These are phyloP conservation scores for Saccharum hybrid DNA, from an alignment of 202 grass and related monocot species.

Conservation along the genomic window DNA sequence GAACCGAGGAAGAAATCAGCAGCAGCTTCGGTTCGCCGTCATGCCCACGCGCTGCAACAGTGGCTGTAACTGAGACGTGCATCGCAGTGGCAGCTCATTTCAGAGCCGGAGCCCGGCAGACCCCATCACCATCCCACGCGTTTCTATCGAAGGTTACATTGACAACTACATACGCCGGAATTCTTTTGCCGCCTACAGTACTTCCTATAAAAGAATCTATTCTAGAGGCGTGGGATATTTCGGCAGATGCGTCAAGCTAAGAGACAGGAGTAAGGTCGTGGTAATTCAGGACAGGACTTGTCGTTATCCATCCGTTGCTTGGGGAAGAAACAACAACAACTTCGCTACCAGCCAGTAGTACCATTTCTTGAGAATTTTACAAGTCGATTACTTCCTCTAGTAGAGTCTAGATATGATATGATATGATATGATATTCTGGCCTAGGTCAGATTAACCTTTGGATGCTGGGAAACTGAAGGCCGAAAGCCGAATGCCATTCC, in stretches of 20 bases:
- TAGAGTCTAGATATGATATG: background rate
- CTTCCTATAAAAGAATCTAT: background rate
- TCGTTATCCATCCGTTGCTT: slow-evolving; percentile 40
- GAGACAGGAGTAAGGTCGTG: slow-evolving; percentile 12
- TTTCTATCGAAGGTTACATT: background rate
- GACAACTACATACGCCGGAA: background rate
- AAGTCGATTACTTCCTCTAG: background rate
- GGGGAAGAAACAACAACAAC: slow-evolving; percentile 41
- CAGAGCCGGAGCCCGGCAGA: background rate
- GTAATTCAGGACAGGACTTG: slow-evolving; percentile 43
- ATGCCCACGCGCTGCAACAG: slow-evolving; percentile 4
- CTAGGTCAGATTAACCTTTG: background rate
- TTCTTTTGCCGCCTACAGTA: background rate
- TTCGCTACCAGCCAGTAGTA: background rate
- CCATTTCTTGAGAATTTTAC: background rate
- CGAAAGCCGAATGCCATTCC: background rate
- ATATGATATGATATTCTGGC: background rate
- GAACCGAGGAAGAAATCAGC: background rate
- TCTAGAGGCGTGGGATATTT: slow-evolving; percentile 11
- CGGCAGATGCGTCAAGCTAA: background rate
- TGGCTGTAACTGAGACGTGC: background rate
- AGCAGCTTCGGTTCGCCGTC: slow-evolving; percentile 12
- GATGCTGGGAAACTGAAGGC: background rate
- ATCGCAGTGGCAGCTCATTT: background rate
- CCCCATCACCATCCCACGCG: background rate